Evolutionary conservation across 2,329 filamentous ascomycete species (phyloP).

Genomic region (Aspergillus hiratsukae): DNA sequence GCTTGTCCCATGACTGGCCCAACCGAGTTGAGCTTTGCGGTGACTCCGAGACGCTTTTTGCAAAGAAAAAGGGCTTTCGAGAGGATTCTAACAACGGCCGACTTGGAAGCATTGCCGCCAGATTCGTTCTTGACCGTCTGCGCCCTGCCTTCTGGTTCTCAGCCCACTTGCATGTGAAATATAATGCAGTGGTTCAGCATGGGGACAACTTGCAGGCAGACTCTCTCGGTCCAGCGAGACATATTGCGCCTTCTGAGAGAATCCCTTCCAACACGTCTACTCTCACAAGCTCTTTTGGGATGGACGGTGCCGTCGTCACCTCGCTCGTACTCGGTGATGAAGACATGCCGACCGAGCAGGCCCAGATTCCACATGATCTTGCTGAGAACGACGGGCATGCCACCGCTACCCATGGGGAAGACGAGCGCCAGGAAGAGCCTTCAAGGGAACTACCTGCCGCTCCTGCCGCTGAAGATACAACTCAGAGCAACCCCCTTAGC

Average conservation of each 20-base stretch:
- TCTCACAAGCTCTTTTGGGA: conserved; percentile 11
- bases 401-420: neutral
- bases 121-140: conserved; percentile 73
- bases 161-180: conserved; percentile 89
- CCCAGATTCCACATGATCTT: neutral
- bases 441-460: neutral
- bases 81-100: conserved; percentile 69
- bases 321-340: conserved; percentile 9
- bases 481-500: neutral
- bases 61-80: conserved; percentile 68
- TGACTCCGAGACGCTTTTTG: conserved; percentile 63
- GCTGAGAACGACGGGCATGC: neutral
- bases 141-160: conserved; percentile 87
- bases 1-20: conserved; percentile 95
- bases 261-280: neutral
- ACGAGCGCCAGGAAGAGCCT: neutral
- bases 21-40: conserved; percentile 75
- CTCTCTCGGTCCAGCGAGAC: neutral
- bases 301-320: conserved; percentile 16
- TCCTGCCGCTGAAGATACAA: neutral
- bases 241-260: neutral
- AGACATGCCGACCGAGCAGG: neutral
- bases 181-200: conserved; percentile 59
- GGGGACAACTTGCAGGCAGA: conserved; percentile 23
- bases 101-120: conserved; percentile 75